phyloP scores from a whole-genome alignment of 176 grass and related monocot species.

The Sorghum bicolor region Sorghum_bicolor_NCBIv3 NC_012870.2:29353001-29353500 shows the following conservation, averaged over 20 bases:
- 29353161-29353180: conserved; percentile 35
- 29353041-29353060: too few species aligned
- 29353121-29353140: conserved; percentile 24
- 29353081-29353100: background rate
- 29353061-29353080: too few species aligned
- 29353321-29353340: conserved; percentile 77
- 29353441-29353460: background rate
- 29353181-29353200: conserved; percentile 34
- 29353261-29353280: too few species aligned
- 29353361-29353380: conserved; percentile 94
- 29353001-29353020: too few species aligned
- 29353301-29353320: conserved; percentile 35
- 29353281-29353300: background rate
- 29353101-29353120: conserved; percentile 12
- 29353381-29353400: conserved; percentile 38
- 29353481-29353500: too few species aligned
- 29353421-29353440: background rate
- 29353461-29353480: background rate
- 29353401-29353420: background rate
- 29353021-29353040: too few species aligned
- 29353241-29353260: too few species aligned
- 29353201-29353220: conserved; percentile 45
- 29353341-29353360: conserved; percentile 83
- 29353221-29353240: too few species aligned
- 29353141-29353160: conserved; percentile 32